Evolutionary conservation across 441 rosid genomes (phyloP), one percentile per base, ranked within the genome.

Genomic region (Erodium chrysanthum): DNA sequence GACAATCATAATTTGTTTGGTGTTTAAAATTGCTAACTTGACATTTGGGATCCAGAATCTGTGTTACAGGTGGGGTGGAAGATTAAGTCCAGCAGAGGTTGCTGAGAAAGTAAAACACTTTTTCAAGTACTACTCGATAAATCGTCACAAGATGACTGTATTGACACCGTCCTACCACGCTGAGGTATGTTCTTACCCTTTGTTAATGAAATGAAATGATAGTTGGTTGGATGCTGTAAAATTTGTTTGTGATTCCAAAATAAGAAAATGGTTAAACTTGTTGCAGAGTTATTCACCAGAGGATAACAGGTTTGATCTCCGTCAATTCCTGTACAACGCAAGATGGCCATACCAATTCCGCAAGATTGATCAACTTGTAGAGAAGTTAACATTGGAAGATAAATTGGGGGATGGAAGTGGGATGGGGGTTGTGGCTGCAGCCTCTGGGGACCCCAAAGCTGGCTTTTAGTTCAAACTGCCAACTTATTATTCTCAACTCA

Each of bases 121-220:
- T 86, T 94, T 91, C 91, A 88, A 89, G 74, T 86, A 83, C 73
- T 94, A 91, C 75, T 91, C 98, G 48, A 85, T 89, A 64, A 94
- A 94, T 80, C 84, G 96, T 27, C 98, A 91, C 83, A 94, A 91
- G 70, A 89, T 94, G 96, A 88, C 96, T 0, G 88, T 86, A 61
- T 73, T 91, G 64, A 94, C 98, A 65, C 98, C 98, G 5, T 89
- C 93, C 18, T 94, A 89, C 66, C 96, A 91, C 48, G 96, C 96
- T 0, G 92, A 89, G 98, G 97, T 94, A 81, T 0, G 68, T 72
- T 25, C 29, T 25, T 25, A n/a, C n/a, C n/a, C n/a, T n/a, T n/a
- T n/a, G n/a, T n/a, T n/a, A n/a, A n/a, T n/a, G n/a, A n/a, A n/a
- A n/a, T n/a, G n/a, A n/a, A n/a, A n/a, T n/a, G n/a, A n/a, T n/a